Evolutionary conservation across 345 rosid species (phyloP), one percentile per base, ranked within the genome.

Genomic region (Draba incana): DNA sequence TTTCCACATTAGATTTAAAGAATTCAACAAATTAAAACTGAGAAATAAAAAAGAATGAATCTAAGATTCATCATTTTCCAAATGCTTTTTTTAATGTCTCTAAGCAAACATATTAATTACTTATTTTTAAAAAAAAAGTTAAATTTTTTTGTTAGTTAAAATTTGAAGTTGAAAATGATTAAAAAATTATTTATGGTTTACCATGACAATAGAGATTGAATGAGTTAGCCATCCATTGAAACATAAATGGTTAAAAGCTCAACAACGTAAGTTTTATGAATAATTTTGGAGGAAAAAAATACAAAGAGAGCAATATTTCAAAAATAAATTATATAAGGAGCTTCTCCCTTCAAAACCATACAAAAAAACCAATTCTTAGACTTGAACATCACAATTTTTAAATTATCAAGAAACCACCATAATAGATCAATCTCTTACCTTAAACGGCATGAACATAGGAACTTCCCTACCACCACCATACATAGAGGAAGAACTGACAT

Each of bases 381-480:
- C 30, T 47, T 44, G 7, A 54, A 38, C 13, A 55, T 56, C 16
- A 50, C 4, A 10, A 42, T 57, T 57, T 55, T 28, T 6, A 14
- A 54, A 39, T 1, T 4, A 44, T 39, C 35, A 38, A 20, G 12
- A 43, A 11, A 33, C n/a, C 4, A 62, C 41, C 52, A 41, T 13
- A n/a, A n/a, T n/a, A 41, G 24, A 72, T 49, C 12, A 58, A 74
- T 24, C 13, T 53, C 54, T 20, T 62, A 75, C 78, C 66, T 69
- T 69, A 23, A 75, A 25, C 55, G 79, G 68, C 70, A 69, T 68
- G 14, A 63, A 63, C 79, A 75, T 63, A 5, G 64, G 62, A 39
- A 75, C 74, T 30, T 75, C 78, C 10, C 60, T 24, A 23, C 56
- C 38, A 2, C 38, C 65, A 75, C 58, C 55, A 43, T 54, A 75